Conservation (phyloP, 257 asterid genomes). For the Plantago elongata region DNA sequence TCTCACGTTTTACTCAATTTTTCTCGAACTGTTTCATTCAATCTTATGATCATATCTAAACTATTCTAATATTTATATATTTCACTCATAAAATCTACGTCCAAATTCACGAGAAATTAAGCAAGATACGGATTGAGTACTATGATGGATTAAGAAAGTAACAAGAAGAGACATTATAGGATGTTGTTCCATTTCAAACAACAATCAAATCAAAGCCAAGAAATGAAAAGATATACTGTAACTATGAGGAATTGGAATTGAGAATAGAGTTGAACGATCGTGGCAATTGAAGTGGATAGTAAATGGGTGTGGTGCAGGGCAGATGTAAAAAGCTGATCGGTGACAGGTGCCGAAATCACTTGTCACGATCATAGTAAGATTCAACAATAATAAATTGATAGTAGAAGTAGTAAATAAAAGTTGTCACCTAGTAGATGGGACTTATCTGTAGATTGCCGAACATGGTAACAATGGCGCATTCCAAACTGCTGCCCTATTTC, state of each 20-base stretch:
- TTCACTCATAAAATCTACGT: too few species aligned
- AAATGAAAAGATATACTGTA: not conserved
- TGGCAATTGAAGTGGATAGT: too few species aligned
- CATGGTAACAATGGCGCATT: constrained; percentile 30
- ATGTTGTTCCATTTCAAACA: constrained; percentile 22
- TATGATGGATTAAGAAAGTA: not conserved
- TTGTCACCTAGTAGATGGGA: constrained; percentile 60
- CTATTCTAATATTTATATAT: too few species aligned
- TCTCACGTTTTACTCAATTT: too few species aligned
- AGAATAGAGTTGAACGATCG: too few species aligned
- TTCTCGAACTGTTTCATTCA: too few species aligned
- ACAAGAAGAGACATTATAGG: not conserved
- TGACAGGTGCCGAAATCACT: constrained; percentile 47
- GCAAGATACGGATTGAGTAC: too few species aligned
- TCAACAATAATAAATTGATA: not conserved
- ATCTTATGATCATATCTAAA: too few species aligned
- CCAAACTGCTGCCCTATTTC: constrained; percentile 30
- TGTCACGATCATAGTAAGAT: constrained; percentile 33
- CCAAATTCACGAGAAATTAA: too few species aligned
- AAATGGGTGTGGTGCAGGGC: constrained; percentile 22
- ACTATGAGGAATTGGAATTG: too few species aligned
- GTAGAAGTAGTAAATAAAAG: constrained; percentile 12
- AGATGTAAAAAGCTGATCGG: constrained; percentile 25
- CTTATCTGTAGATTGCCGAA: constrained; percentile 51
- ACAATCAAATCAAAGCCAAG: constrained; percentile 20